A percentile compares a stretch with the other conserved stretches of the same genome.
Conservation (phyloP, 176 grass and related monocot genomes). For the Luzula sylvatica region DNA sequence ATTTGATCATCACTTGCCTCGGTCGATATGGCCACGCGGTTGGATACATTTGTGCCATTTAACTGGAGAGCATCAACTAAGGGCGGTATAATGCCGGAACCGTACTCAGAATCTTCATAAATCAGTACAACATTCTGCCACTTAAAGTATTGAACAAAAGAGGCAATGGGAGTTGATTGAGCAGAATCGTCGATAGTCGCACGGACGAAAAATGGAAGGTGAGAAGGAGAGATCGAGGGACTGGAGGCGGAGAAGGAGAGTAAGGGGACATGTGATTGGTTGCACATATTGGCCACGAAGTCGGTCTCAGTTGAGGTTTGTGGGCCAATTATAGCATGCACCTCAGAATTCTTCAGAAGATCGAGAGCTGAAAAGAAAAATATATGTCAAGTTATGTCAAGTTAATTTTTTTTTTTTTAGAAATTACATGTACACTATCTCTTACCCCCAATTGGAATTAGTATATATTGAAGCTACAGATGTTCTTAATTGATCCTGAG, state of each 20-base stretch:
- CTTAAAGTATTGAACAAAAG: constrained; percentile 23
- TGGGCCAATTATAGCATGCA: constrained; percentile 49
- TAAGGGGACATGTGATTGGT: constrained; percentile 46
- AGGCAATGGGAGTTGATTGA: constrained; percentile 41
- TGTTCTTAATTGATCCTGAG: too few species aligned
- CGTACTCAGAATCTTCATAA: constrained; percentile 61
- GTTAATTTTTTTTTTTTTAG: too few species aligned
- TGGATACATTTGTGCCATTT: constrained; percentile 9
- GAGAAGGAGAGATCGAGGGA: constrained; percentile 22
- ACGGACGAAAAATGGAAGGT: constrained; percentile 59
- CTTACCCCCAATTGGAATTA: too few species aligned
- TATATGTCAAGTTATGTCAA: too few species aligned
- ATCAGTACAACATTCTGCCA: constrained; percentile 32
- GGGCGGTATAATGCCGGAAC: constrained; percentile 31
- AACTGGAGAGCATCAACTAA: constrained; percentile 37
- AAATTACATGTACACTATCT: too few species aligned
- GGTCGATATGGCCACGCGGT: constrained; percentile 19
- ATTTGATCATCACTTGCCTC: background rate
- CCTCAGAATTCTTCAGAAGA: constrained; percentile 39
- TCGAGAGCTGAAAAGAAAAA: constrained; percentile 35
- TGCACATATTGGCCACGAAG: constrained; percentile 42
- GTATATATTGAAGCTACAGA: too few species aligned
- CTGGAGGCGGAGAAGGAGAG: constrained; percentile 53
- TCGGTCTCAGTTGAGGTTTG: constrained; percentile 18
- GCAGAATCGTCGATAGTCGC: constrained; percentile 38